Base-by-base conservation (phyloP, 1,284 basidiomycete species). In the Fomitiporia mediterranea region DNA sequence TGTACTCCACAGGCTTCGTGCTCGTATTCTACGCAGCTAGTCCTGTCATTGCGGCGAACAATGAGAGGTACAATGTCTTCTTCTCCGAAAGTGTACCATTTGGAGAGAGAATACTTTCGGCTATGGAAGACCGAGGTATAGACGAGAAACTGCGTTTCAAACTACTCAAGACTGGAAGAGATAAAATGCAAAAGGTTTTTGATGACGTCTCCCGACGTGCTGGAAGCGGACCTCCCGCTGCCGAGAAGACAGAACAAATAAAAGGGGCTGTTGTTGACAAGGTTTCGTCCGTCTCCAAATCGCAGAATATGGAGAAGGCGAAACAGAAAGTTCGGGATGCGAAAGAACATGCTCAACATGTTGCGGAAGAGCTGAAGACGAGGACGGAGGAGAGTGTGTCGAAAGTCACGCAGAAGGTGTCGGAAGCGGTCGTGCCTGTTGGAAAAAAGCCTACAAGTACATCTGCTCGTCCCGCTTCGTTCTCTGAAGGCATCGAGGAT, bases 1-100 rank as follows among this genome's bases (percentile, higher is more conserved):
- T 90, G 58, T 83, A 81, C 66, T 75, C 83, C 4, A 76, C 84
- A n/a, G 75, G 78, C 11, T 77, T 77, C 34, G 79, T 80, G n/a
- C 79, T 81, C 42, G 81, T 84, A n/a, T 91, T 91, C 73, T 94
- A 93, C 73, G 74, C 84, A 61, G 84, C 84, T 57, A 89, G 88
- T 70, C 77, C 84, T 19, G 89, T 91, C 66, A 74, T 82, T 60
- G 81, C 89, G 21, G 86, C 86, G 75, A 79, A 85, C 65, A 84
- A 81, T 67, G 83, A 84, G 62, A 69, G 75, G 4, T 91, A 91
- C 74, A 83, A 86, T 68, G 84, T 92, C 65, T 78, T 94, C 67
- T 94, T 94, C 75, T 77, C 83, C 59, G 84, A 89, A 65, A 76
- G 82, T 58, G 84, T 93, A 48, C 93, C 92, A 2, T 72, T 86